Evolutionary conservation across 306 rosid genomes (phyloP), one percentile per base, ranked within the genome.

Genomic region (Medicago ruthenica): DNA sequence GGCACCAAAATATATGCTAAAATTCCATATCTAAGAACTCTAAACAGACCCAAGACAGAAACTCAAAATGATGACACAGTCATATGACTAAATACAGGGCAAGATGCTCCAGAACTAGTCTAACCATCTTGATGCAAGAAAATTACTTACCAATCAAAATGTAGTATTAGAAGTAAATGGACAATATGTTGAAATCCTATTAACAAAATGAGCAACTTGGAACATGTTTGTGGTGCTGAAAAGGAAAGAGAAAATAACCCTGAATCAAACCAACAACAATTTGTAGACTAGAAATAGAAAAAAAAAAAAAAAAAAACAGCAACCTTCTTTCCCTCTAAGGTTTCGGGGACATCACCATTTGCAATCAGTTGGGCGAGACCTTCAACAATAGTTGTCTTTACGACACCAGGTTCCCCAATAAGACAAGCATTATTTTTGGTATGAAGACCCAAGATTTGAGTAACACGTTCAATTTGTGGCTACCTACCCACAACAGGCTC

Each of bases 401-500:
- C 96, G 54, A 94, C 98, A 57, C 98, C 98, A 76, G 98, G 98
- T 73, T 92, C 97, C 18, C 98, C 97, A 81, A 94, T 87, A 54
- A 94, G 96, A 73, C 98, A 90, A 2, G 98, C 97, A 76, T 94
- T 94, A 53, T 94, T 94, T 83, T 94, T 94, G 2, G 97, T 94
- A 31, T 95, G 84, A 69, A 97, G 86, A 34, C 98, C 96, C 81
- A 94, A 78, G 71, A 94, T 94, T 84, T 94, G 98, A 74, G 89
- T 92, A n/a, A 94, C 98, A 31, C 98, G 89, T 83, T 94, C 98
- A 51, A 94, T 92, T 80, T 94, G 98, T 6, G 31, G 88, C 71
- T 94, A 97, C 86, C 98, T 91, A 81, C 98, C 98, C 54, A 94
- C 95, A 66, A 92, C 96, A 57, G 97, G 98, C 85, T 94, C 97